Evolutionary conservation across 192 early-diverging fungal genomes (phyloP).

Genomic region (Coemansia sp.): DNA sequence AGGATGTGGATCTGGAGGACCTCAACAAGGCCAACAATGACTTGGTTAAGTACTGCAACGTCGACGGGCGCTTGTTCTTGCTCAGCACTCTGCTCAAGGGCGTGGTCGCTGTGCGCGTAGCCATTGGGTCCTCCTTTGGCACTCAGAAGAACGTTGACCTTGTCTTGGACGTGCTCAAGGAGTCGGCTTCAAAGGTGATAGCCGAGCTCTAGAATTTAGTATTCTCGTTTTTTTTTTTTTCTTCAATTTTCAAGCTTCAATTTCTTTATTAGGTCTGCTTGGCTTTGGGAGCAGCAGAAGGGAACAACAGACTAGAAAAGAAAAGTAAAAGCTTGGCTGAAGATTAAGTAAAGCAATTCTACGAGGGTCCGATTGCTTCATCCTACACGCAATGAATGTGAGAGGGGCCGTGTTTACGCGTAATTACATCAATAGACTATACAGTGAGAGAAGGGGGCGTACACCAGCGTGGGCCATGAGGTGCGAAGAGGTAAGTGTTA

Average conservation of each 20-base stretch:
- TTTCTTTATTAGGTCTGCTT: background rate
- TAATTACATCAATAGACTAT: slow-evolving; percentile 1
- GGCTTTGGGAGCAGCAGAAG: background rate
- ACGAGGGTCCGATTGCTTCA: background rate
- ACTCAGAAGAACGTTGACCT: slow-evolving; percentile 17
- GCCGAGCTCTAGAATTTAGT: background rate
- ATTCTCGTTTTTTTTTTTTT: background rate
- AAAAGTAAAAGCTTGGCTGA: background rate
- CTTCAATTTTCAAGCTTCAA: slow-evolving; percentile 1
- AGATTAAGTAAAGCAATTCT: background rate
- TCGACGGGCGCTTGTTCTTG: slow-evolving; percentile 46
- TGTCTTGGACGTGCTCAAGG: slow-evolving; percentile 14
- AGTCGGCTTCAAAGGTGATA: slow-evolving; percentile 12
- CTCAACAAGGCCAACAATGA: slow-evolving; percentile 37
- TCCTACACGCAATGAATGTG: slow-evolving; percentile 7
- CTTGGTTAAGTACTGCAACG: slow-evolving; percentile 26
- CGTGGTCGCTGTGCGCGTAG: slow-evolving; percentile 27
- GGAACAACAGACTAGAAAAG: background rate
- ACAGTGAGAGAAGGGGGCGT: background rate
- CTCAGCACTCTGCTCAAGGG: slow-evolving; percentile 38
- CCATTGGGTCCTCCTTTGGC: slow-evolving; percentile 32
- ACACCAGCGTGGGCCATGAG: slow-evolving; percentile 2
- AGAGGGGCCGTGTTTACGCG: slow-evolving; percentile 1
- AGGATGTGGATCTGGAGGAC: background rate
- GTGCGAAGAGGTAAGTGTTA: background rate